phyloP scores from a whole-genome alignment of 2,329 filamentous ascomycete genomes.

The Paramyrothecium sp. region DNA sequence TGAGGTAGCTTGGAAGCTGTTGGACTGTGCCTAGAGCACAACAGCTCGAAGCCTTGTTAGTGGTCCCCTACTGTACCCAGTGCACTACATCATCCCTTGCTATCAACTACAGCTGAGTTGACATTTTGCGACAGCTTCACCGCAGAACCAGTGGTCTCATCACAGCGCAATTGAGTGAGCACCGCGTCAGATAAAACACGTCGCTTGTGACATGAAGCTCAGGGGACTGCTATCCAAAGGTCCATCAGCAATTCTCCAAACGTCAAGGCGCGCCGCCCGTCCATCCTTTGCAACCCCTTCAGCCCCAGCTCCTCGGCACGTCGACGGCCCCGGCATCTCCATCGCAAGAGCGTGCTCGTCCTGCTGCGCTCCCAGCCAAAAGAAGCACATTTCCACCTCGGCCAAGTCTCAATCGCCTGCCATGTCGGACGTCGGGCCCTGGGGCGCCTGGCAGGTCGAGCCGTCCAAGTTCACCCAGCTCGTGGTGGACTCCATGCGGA shows the following conservation, averaged over 20 bases:
- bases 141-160: neutral
- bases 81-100: no score
- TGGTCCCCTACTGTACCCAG: no score
- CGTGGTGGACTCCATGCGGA: slow-evolving; percentile 79
- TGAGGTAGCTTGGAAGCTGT: slow-evolving; percentile 1
- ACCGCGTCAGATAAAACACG: neutral
- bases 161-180: neutral
- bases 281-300: neutral
- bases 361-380: slow-evolving; percentile 3
- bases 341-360: slow-evolving; percentile 15
- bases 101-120: no score
- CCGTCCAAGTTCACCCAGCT: slow-evolving; percentile 43
- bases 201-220: neutral
- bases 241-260: neutral
- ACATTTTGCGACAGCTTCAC: no score
- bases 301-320: no score
- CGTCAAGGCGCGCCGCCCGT: neutral
- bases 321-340: neutral
- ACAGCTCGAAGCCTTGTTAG: no score
- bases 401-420: slow-evolving; percentile 1
- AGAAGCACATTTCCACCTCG: neutral
- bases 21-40: neutral
- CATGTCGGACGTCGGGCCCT: slow-evolving; percentile 27
- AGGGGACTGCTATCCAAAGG: neutral
- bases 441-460: slow-evolving; percentile 39